phyloP scores from a whole-genome alignment of 179 eudicot genomes.

The Beta corolliflora region DNA sequence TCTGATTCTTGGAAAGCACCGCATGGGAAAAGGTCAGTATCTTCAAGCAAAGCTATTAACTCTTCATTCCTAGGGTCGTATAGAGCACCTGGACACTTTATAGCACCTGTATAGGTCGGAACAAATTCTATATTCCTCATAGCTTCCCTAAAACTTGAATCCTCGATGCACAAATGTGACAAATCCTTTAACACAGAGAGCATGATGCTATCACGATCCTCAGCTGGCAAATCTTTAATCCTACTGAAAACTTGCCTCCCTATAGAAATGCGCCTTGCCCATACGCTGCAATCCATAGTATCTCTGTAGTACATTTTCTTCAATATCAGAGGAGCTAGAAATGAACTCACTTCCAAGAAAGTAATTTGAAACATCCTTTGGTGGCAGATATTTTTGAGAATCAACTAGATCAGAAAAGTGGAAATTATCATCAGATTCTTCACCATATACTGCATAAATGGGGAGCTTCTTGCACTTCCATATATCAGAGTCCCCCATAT shows the following conservation, averaged over 20 bases:
- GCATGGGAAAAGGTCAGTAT: constrained; percentile 82
- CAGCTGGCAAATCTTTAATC: constrained; percentile 55
- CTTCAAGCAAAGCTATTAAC: constrained; percentile 78
- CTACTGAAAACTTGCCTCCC: constrained; percentile 63
- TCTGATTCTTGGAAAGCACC: constrained; percentile 64
- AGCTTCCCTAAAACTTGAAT: constrained; percentile 68
- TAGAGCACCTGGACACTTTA: constrained; percentile 63
- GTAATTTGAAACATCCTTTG: constrained; percentile 57
- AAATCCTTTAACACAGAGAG: constrained; percentile 78
- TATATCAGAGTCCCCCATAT: constrained; percentile 59
- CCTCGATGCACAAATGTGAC: constrained; percentile 89
- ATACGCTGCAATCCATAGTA: constrained; percentile 78
- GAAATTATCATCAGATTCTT: constrained; percentile 47
- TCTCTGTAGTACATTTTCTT: constrained; percentile 71
- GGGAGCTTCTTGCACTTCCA: constrained; percentile 79
- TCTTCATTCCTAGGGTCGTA: constrained; percentile 99
- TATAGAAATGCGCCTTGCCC: constrained; percentile 76
- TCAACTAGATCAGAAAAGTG: constrained; percentile 70
- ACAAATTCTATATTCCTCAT: constrained; percentile 78
- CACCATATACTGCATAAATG: constrained; percentile 63
- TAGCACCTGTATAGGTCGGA: constrained; percentile 66
- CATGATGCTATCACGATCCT: constrained; percentile 84
- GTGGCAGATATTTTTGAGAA: constrained; percentile 74
- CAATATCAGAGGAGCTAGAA: constrained; percentile 52
- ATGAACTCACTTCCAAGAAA: constrained; percentile 76